phyloP scores from a whole-genome alignment of 805 yeast species.

The Kazachstania viticola region DNA sequence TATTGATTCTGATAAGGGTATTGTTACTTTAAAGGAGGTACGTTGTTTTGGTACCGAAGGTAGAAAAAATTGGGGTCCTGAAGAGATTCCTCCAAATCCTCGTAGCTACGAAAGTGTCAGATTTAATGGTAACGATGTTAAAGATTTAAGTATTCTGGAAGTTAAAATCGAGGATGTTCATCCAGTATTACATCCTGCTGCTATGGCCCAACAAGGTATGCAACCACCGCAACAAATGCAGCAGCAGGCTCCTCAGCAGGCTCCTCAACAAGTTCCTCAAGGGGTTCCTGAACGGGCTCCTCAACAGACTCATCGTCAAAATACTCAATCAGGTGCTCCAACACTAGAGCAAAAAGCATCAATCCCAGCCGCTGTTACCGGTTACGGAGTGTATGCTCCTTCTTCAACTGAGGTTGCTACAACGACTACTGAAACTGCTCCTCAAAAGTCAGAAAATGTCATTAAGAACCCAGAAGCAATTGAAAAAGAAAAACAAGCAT shows the following conservation, averaged over 20 bases:
- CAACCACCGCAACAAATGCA: not conserved
- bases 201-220: constrained; percentile 4
- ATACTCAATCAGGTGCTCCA: constrained; percentile 4
- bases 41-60: constrained; percentile 89
- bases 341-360: constrained; percentile 3
- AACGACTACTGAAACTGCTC: not conserved
- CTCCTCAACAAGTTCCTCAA: not conserved
- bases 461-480: not conserved
- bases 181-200: constrained; percentile 33
- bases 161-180: constrained; percentile 50
- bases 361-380: constrained; percentile 27
- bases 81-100: constrained; percentile 63
- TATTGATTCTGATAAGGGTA: constrained; percentile 82
- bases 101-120: constrained; percentile 64
- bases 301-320: constrained; percentile 1
- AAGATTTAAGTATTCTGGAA: constrained; percentile 78
- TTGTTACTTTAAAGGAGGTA: constrained; percentile 73
- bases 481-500: constrained; percentile 1
- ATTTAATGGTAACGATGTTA: constrained; percentile 86
- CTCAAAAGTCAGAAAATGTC: not conserved
- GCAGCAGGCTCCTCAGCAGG: constrained; percentile 1
- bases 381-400: constrained; percentile 26
- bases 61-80: constrained; percentile 54
- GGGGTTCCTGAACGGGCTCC: not conserved
- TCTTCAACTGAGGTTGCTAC: constrained; percentile 5